Evolutionary conservation across 805 yeast species (phyloP).

Genomic region (Myxozyma lipomycoides): DNA sequence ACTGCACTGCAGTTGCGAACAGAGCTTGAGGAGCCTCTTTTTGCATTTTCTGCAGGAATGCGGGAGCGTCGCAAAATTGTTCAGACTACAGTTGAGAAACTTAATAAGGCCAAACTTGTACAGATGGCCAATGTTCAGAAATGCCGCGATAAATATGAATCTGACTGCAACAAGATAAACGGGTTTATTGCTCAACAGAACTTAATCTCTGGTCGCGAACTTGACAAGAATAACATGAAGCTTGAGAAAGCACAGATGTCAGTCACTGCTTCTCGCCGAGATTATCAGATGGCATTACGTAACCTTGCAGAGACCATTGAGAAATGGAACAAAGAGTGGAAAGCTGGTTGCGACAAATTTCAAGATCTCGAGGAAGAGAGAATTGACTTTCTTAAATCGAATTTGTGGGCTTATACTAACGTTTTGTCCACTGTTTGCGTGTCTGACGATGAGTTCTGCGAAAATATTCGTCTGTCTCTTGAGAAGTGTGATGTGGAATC

Average conservation of each 20-base stretch:
- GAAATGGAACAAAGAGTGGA: constrained; percentile 71
- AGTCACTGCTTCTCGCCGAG: constrained; percentile 44
- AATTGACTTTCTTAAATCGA: constrained; percentile 62
- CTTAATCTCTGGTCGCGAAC: constrained; percentile 69
- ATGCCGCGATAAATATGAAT: constrained; percentile 48
- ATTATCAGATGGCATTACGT: constrained; percentile 54
- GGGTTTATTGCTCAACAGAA: constrained; percentile 59
- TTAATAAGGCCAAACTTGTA: constrained; percentile 46
- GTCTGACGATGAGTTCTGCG: constrained; percentile 70
- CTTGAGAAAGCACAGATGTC: constrained; percentile 48
- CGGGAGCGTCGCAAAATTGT: constrained; percentile 53
- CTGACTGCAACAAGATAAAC: constrained; percentile 56
- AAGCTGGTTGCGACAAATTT: constrained; percentile 53
- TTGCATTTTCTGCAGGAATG: constrained; percentile 49
- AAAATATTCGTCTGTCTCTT: constrained; percentile 58
- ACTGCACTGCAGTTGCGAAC: constrained; percentile 49
- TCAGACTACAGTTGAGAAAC: constrained; percentile 54
- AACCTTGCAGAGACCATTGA: constrained; percentile 56
- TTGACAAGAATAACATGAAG: constrained; percentile 56
- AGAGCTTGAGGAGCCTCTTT: constrained; percentile 51
- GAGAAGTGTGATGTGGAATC: constrained; percentile 62
- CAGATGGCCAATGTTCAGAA: constrained; percentile 39
- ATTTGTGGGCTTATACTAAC: constrained; percentile 75
- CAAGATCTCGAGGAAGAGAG: constrained; percentile 71
- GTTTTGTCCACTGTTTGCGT: constrained; percentile 72